Percentiles rank a stretch among this genome's conserved stretches.
Evolutionary conservation across 345 rosid species (phyloP).

Genomic region (Limnanthes douglasii): DNA sequence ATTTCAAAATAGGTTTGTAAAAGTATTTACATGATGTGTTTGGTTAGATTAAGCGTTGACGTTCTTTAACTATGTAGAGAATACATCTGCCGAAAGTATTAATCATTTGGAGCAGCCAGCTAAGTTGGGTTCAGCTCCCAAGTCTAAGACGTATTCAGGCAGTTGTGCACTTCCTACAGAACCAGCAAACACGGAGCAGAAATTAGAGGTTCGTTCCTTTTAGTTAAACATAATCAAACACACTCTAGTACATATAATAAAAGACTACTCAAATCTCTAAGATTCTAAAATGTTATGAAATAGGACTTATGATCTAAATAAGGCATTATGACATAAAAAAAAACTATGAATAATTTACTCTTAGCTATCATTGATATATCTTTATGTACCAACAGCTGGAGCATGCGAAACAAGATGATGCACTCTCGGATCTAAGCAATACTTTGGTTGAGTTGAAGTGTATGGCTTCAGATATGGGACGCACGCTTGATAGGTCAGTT

Average conservation of each 20-base stretch:
- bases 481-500: conserved; percentile 53
- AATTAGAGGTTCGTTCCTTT: conserved; percentile 55
- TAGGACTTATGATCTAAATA: no score
- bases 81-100: conserved; percentile 37
- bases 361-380: no score
- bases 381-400: no score
- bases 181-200: conserved; percentile 52
- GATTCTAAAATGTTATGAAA: no score
- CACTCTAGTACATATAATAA: no score
- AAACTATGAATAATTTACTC: no score
- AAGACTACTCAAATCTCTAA: no score
- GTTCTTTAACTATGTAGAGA: conserved; percentile 25
- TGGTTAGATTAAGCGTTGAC: no score
- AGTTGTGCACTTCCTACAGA: conserved; percentile 27
- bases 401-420: conserved; percentile 78
- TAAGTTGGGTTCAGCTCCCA: conserved; percentile 57
- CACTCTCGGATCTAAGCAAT: conserved; percentile 62
- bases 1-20: no score
- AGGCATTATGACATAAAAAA: no score
- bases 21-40: no score
- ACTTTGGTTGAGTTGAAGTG: conserved; percentile 62
- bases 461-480: conserved; percentile 93
- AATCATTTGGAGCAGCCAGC: conserved; percentile 65
- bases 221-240: no score
- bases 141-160: conserved; percentile 28